Evolutionary conservation across 1,139 yeast species (phyloP), one percentile per base, ranked within the genome.

Genomic region (Yamadazyma atmosphaerica): DNA sequence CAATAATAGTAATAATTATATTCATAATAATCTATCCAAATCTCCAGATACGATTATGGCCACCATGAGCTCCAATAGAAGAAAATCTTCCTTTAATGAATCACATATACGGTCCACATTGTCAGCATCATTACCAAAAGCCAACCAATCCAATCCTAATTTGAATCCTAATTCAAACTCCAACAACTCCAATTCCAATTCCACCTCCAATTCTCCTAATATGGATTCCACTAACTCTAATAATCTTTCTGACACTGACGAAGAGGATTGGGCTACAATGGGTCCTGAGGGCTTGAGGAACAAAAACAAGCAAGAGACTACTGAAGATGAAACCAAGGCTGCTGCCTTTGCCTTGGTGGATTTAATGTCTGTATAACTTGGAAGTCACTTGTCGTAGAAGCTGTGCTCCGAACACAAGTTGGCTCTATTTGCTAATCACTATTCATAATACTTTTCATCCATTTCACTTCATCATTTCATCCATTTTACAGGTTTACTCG

Each of bases 211-310:
- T 18, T 32, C 34, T 12, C 19, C 35, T 11, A 27, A 24, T 14
- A 25, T 28, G 26, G 31, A 29, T n/a, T 16, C 28, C 19, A 28
- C 33, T 3, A 40, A 34, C 17, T 18, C 33, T 19, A 35, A 35
- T 30, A 50, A 43, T 30, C 47, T 49, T 35, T 61, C 68, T 37
- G 75, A 86, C 52, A 87, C 96, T 0, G 98, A 89, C 61, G 97
- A 90, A 56, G 98, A 89, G 59, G 97, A 89, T 61, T 89, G 98
- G 98, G 86, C 82, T 45, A 68, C 88, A 0, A 83, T 89, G 38
- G 97, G 96, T 1, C 88, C 96, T 0, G 83, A 74, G 34, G 63
- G 74, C 33, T 60, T 83, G 37, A 61, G 84, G 35, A 69, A 63
- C 9, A 36, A 36, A 34, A 6, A 19, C 10, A 28, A 28, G 5